Evolutionary conservation across 768 basidiomycete genomes (phyloP).

Genomic region (Lenzites betulinus): DNA sequence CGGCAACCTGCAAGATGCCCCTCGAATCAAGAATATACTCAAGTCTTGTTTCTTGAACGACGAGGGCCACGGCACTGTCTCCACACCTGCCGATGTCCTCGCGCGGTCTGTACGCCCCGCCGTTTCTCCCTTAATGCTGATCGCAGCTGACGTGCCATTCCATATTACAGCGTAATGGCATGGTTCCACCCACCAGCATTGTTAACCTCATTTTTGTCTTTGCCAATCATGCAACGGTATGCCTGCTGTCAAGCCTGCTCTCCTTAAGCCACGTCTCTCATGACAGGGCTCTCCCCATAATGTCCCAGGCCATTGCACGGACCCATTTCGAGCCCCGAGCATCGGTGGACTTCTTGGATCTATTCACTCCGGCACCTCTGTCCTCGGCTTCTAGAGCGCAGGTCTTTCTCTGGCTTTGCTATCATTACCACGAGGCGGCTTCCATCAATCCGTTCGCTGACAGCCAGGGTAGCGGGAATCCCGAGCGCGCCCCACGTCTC

Average conservation of each 20-base stretch:
- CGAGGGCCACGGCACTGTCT: constrained; percentile 45
- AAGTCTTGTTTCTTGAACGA: constrained; percentile 59
- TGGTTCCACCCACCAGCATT: constrained; percentile 67
- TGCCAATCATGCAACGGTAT: constrained; percentile 51
- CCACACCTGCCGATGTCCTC: constrained; percentile 60
- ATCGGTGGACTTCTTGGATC: constrained; percentile 41
- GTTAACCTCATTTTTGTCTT: constrained; percentile 73
- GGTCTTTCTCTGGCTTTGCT: constrained; percentile 50
- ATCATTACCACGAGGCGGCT: constrained; percentile 47
- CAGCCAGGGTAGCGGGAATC: constrained; percentile 29
- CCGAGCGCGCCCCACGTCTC: constrained; percentile 34
- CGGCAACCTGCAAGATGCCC: constrained; percentile 76
- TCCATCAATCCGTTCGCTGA: constrained; percentile 41
- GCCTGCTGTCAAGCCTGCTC: constrained; percentile 19
- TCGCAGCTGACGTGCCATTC: constrained; percentile 5
- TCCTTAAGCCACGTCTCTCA: constrained; percentile 1
- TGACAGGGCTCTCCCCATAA: background rate
- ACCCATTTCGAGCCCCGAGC: constrained; percentile 38
- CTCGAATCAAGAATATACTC: constrained; percentile 74
- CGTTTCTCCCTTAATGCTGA: background rate
- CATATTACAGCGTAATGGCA: constrained; percentile 38
- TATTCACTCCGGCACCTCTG: constrained; percentile 44
- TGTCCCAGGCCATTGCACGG: constrained; percentile 35
- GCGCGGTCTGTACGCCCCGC: constrained; percentile 48
- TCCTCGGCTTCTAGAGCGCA: constrained; percentile 45